Evolutionary conservation across 2,329 filamentous ascomycete species (phyloP), one percentile per base, ranked within the genome.

Genomic region (Madurella fahalii): DNA sequence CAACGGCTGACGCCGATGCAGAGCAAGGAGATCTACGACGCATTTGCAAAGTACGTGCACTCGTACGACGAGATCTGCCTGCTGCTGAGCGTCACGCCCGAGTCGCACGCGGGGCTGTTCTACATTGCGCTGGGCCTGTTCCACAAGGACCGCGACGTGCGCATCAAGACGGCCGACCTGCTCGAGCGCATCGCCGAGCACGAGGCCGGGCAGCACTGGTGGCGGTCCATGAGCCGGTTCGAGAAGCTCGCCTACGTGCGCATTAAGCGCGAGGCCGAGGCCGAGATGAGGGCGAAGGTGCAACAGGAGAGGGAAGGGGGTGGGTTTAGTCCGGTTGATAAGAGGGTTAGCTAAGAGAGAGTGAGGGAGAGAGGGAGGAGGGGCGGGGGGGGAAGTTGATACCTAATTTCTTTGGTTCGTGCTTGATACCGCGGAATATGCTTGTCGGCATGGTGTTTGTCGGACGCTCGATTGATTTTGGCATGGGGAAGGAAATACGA

Each of bases 141-240:
- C 69, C 94, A 99, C 74, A 90, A 91, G 52, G 85, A 92, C 60
- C 78, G 80, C 37, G 87, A 90, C 49, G 92, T 96, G 11, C 81
- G 94, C 37, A 73, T 87, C 63, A 84, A 84, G 52, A 89, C 90
- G 2, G 86, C 90, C 1, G 89, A 89, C 57, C 74, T 99, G 37
- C 71, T 99, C 18, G 90, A 93, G 62, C 81, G 91, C 18, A 85
- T 99, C 52, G 82, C 85, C 61, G 85, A 87, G 54, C 93, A 99
- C 71, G 88, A 95, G 66, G 94, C 91, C 9, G 94, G 94, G 1
- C 82, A 91, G 65, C 90, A 97, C 72, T 97, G 94, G 80, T 99
- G 93, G 90, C 84, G 81, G 61, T 83, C 84, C 31, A 75, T 99
- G 47, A 94, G 91, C 54, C 80, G 90, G 43, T 99, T 96, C 67